Evolutionary conservation across 371 early-diverging fungal genomes (phyloP).

Genomic region (Edhazardia aedis): DNA sequence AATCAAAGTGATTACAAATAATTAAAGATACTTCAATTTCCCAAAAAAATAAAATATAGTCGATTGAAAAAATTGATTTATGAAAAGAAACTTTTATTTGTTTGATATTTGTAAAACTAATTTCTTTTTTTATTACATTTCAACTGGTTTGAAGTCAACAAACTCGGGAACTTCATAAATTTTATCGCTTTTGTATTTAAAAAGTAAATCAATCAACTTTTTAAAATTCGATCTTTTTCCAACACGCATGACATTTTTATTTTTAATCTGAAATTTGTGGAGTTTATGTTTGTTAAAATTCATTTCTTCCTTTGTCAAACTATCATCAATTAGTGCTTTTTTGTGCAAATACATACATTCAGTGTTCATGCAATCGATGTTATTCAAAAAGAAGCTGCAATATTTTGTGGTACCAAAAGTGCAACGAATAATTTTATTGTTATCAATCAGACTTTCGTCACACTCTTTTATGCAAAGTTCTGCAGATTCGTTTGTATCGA

Average conservation of each 20-base stretch:
- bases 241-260: constrained; percentile 28
- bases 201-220: not conserved
- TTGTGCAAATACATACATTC: constrained; percentile 48
- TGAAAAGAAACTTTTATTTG: too few species aligned
- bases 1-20: too few species aligned
- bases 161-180: not conserved
- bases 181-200: not conserved
- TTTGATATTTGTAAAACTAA: too few species aligned
- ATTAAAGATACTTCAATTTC: too few species aligned
- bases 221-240: constrained; percentile 15
- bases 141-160: not conserved
- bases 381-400: constrained; percentile 46
- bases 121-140: not conserved
- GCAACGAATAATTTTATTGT: constrained; percentile 38
- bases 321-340: constrained; percentile 26
- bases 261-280: constrained; percentile 36
- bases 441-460: constrained; percentile 41
- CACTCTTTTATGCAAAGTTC: constrained; percentile 41
- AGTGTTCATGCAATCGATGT: constrained; percentile 41
- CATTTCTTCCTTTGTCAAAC: constrained; percentile 45
- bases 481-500: constrained; percentile 31
- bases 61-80: too few species aligned
- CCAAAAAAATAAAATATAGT: too few species aligned
- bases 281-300: constrained; percentile 36
- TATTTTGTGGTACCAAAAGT: constrained; percentile 49